Conservation (phyloP, 257 asterid genomes). For the Gardenia jasminoides region DNA sequence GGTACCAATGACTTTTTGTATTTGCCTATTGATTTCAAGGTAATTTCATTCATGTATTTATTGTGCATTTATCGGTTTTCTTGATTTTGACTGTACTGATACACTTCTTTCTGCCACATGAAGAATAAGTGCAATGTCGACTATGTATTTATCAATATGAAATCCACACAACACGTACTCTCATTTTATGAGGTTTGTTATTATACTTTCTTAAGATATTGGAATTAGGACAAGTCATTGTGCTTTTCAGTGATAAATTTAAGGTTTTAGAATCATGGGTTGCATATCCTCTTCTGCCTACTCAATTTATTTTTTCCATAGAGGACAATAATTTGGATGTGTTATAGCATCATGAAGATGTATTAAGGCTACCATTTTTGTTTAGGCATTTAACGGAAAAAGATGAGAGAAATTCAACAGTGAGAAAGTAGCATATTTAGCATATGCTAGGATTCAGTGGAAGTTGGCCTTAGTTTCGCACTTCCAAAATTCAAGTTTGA, state of each 20-base stretch:
- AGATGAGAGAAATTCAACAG: constrained; percentile 1
- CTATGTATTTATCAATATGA: constrained; percentile 81
- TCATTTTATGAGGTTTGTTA: constrained; percentile 62
- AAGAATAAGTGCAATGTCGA: constrained; percentile 95
- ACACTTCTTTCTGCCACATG: constrained; percentile 15
- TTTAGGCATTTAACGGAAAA: constrained; percentile 68
- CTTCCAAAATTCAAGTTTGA: constrained; percentile 79
- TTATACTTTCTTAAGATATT: constrained; percentile 5
- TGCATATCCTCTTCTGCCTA: background rate
- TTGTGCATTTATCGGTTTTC: background rate
- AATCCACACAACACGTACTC: constrained; percentile 62
- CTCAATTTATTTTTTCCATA: background rate
- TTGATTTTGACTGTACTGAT: constrained; percentile 8
- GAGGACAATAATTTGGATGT: background rate
- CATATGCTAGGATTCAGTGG: constrained; percentile 41
- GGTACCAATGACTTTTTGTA: constrained; percentile 82
- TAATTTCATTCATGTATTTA: constrained; percentile 12
- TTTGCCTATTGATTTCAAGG: constrained; percentile 89
- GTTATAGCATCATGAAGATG: background rate
- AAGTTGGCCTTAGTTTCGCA: constrained; percentile 63
- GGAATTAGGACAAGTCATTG: background rate
- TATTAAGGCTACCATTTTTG: constrained; percentile 7
- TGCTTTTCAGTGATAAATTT: background rate
- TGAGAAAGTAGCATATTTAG: constrained; percentile 4
- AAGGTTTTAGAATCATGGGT: background rate